Evolutionary conservation across 2,329 filamentous ascomycete genomes (phyloP), one percentile per base, ranked within the genome.

Genomic region (Stylonectria norvegica): DNA sequence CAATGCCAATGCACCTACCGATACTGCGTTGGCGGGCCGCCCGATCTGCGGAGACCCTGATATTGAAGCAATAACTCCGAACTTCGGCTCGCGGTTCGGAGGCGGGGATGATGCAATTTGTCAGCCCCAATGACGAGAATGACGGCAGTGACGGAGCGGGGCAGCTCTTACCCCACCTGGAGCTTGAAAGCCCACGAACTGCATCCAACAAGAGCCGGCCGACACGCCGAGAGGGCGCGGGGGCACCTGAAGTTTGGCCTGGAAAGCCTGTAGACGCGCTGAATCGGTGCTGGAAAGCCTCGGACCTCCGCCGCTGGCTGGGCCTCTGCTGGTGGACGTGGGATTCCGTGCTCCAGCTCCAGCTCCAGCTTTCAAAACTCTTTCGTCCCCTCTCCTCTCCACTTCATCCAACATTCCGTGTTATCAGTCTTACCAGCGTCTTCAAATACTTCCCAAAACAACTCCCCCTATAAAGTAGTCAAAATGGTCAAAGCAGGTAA

Each of bases 401-500:
- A 8, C 32, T 20, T 4, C 12, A 5, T 34, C 30, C 30, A n/a
- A n/a, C n/a, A 9, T 15, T 33, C 32, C 32, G n/a, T 20, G n/a
- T n/a, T n/a, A 32, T 34, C 32, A 12, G 18, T 15, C 20, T 34
- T 49, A 52, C 52, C 47, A 45, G 44, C 50, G 41, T 43, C 52
- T 35, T 22, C 40, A 34, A 41, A n/a, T n/a, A n/a, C 47, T 43
- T 36, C 46, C 34, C 34, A 49, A 43, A 49, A n/a, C n/a, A n/a
- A 42, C 50, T 49, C 52, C 38, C 34, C 43, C 23, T 34, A 43
- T 60, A 54, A 62, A 74, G 57, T 72, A 74, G 72, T 74, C 85
- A 95, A 83, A 83, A 96, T 96, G 90, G 90, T 96, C 78, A 96
- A 95, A 81, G 90, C 91, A 75, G 88, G 89, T 95, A 81, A 65